Base-by-base conservation (phyloP, 192 early-diverging fungal species). In the Dissophora globulifera region DNA sequence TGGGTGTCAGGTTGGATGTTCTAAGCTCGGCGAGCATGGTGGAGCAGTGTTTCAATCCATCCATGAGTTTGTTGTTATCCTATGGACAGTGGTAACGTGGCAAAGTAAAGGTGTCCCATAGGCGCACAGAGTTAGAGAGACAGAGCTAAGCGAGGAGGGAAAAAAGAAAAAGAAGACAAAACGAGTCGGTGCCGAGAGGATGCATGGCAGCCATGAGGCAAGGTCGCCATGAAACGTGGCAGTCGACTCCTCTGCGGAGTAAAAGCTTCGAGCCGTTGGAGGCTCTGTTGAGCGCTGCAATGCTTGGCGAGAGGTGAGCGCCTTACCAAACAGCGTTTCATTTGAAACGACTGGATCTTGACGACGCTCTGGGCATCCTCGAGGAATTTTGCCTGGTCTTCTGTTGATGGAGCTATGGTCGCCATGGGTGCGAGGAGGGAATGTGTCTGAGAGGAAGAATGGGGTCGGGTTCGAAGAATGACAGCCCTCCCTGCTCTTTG, bases 21-120 rank as follows among this genome's bases (percentile, higher is more conserved):
- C 96, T 88, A 50, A 99, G 91, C 82, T 99, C 98, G 20, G 91
- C 88, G 12, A 98, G 88, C 96, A 99, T 97, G 13, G 95, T 95
- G 4, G 97, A 98, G 79, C 94, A 94, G 82, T 98, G 94, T 78
- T 98, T 98, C n/a, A 99, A 83, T 2, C 94, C 96, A 75, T 99
- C 98, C 90, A 96, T 94, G 31, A 98, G 84, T 62, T 95, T 91
- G 84, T 91, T 87, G 78, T 91, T 90, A 68, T 94, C 93, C 91
- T 94, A 68, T 26, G 23, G 17, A 3, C 2, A 62, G 19, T n/a
- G n/a, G n/a, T n/a, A n/a, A 41, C 23, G n/a, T 16, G n/a, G n/a
- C n/a, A n/a, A n/a, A n/a, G n/a, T n/a, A n/a, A n/a, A n/a, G n/a
- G n/a, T n/a, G n/a, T n/a, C n/a, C n/a, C n/a, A n/a, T n/a, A n/a